phyloP scores from a whole-genome alignment of 805 yeast genomes.

The Komagataella pastoris region DNA sequence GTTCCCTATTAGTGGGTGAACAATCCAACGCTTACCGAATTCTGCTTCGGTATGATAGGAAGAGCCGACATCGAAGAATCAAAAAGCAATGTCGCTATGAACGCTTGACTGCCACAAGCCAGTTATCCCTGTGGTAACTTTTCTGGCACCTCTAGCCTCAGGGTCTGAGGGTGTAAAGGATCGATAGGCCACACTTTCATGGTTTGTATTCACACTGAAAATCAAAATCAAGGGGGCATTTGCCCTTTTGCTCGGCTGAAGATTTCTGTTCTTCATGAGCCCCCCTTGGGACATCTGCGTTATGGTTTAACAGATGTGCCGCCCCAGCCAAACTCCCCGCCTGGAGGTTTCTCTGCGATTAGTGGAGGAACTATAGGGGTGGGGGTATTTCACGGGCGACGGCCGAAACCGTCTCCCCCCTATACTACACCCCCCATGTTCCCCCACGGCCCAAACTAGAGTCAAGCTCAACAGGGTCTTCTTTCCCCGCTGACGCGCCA shows the following conservation, averaged over 20 bases:
- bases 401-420: no score
- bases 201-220: slow-evolving; percentile 18
- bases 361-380: no score
- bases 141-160: slow-evolving; percentile 33
- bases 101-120: slow-evolving; percentile 37
- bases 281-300: not conserved
- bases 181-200: slow-evolving; percentile 37
- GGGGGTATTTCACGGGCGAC: no score
- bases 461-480: no score
- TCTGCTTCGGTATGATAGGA: slow-evolving; percentile 37
- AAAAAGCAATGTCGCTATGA: slow-evolving; percentile 33
- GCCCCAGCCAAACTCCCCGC: no score
- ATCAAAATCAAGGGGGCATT: not conserved
- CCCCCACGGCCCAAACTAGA: no score
- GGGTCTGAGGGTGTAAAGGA: slow-evolving; percentile 30
- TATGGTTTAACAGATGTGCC: not conserved
- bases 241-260: not conserved
- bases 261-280: not conserved
- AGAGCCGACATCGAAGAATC: slow-evolving; percentile 36
- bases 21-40: no score
- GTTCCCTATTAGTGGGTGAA: no score
- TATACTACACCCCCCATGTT: no score
- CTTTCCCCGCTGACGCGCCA: no score
- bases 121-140: slow-evolving; percentile 29
- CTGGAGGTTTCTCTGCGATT: no score